Conservation (phyloP, 768 basidiomycete species). For the Rhizopogon sp. region DNA sequence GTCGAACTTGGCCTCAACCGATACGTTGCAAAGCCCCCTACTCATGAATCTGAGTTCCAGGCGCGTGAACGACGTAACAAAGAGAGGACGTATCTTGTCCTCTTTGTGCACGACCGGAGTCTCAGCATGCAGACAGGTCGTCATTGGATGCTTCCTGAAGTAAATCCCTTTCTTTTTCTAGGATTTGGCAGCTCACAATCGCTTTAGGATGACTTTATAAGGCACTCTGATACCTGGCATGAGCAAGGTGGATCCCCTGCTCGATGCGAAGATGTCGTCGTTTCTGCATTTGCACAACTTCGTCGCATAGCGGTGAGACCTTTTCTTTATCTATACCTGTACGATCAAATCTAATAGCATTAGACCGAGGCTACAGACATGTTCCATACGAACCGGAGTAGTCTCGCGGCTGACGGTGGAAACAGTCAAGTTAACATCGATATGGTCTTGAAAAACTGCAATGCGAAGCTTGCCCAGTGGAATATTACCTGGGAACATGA, state of each 20-base stretch:
- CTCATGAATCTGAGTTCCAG: conserved; percentile 61
- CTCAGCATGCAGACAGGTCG: conserved; percentile 83
- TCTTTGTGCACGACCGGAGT: conserved; percentile 84
- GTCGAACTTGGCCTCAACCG: conserved; percentile 80
- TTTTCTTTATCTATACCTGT: background rate
- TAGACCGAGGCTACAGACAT: conserved; percentile 76
- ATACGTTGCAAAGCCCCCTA: conserved; percentile 49
- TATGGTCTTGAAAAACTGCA: conserved; percentile 65
- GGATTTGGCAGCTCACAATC: conserved; percentile 7
- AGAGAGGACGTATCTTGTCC: conserved; percentile 80
- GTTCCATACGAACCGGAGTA: conserved; percentile 53
- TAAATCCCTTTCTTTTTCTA: conserved; percentile 6
- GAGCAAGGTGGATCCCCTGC: conserved; percentile 43
- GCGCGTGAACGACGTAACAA: conserved; percentile 74
- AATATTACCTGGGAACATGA: conserved; percentile 65
- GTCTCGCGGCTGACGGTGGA: conserved; percentile 29
- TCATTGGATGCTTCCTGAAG: conserved; percentile 85
- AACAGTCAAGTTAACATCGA: conserved; percentile 71
- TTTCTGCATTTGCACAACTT: conserved; percentile 71
- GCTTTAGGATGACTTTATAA: conserved; percentile 61
- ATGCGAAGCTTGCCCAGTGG: conserved; percentile 70
- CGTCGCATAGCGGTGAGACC: conserved; percentile 71
- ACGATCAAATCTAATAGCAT: background rate
- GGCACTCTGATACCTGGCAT: conserved; percentile 69
- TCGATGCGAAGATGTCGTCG: conserved; percentile 78